These are phyloP conservation scores for Lachancea waltii DNA, from an alignment of 805 yeast species.

Conservation along the genomic window DNA sequence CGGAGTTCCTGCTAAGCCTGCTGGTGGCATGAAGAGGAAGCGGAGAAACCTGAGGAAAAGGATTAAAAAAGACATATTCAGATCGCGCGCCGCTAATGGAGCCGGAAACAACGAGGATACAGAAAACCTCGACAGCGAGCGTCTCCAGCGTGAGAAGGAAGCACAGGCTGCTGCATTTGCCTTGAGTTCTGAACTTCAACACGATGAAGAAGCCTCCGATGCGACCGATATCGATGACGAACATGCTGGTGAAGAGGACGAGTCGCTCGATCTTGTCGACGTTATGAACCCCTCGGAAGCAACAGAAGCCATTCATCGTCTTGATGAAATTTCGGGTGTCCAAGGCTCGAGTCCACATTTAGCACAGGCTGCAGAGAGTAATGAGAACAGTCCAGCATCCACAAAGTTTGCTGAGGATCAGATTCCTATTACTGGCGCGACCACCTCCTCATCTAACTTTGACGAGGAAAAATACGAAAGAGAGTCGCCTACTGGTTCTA, in stretches of 20 bases:
- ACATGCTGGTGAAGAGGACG: neutral
- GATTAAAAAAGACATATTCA: conserved; percentile 25
- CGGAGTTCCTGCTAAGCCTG: conserved; percentile 60
- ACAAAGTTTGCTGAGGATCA: conserved; percentile 12
- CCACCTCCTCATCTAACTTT: conserved; percentile 8
- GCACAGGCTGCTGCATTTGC: conserved; percentile 41
- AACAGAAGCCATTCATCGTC: conserved; percentile 4
- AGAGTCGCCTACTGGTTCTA: conserved; percentile 4
- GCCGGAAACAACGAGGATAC: conserved; percentile 12
- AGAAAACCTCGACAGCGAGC: conserved; percentile 31
- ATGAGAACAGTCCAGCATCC: no score
- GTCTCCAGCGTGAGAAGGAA: conserved; percentile 36
- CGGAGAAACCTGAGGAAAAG: conserved; percentile 30
- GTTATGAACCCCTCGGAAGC: conserved; percentile 8
- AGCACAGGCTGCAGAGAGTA: no score
- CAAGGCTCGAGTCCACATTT: neutral
- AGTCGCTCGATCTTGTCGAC: conserved; percentile 3
- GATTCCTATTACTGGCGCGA: conserved; percentile 8
- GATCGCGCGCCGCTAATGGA: conserved; percentile 9
- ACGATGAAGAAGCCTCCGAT: conserved; percentile 4
- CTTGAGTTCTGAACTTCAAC: conserved; percentile 13
- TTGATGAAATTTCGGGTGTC: conserved; percentile 6
- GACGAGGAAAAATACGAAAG: conserved; percentile 8
- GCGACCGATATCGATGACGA: conserved; percentile 4
- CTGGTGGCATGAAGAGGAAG: conserved; percentile 65